Evolutionary conservation across 2,329 filamentous ascomycete species (phyloP).

Genomic region (Clonostachys solani): DNA sequence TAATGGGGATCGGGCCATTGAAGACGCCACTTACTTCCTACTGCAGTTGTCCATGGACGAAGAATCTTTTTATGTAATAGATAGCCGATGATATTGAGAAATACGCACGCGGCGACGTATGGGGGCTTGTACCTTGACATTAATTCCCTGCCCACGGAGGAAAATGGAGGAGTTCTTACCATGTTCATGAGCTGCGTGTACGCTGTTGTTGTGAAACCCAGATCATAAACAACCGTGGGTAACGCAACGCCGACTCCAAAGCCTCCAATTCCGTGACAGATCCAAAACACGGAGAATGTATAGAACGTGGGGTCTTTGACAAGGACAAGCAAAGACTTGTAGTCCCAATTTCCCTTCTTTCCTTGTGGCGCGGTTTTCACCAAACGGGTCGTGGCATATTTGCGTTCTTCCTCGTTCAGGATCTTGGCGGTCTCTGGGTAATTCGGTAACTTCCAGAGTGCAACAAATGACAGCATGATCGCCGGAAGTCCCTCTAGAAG

Average conservation of each 20-base stretch:
- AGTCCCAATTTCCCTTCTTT: conserved; percentile 11
- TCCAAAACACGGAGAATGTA: conserved; percentile 16
- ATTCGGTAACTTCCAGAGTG: conserved; percentile 29
- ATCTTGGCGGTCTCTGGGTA: conserved; percentile 15
- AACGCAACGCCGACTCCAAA: conserved; percentile 17
- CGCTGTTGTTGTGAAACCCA: conserved; percentile 16
- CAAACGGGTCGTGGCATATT: conserved; percentile 10
- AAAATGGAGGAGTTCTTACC: conserved; percentile 1
- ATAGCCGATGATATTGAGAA: conserved; percentile 13
- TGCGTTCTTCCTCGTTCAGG: conserved; percentile 10
- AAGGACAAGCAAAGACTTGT: conserved; percentile 1
- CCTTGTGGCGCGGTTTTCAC: conserved; percentile 13
- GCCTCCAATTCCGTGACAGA: conserved; percentile 18
- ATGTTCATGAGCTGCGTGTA: conserved; percentile 19
- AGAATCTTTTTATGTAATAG: conserved; percentile 11
- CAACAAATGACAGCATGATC: conserved; percentile 16
- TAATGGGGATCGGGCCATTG: neutral
- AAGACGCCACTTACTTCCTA: conserved; percentile 1
- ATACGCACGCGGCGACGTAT: conserved; percentile 14
- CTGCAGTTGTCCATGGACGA: conserved; percentile 14
- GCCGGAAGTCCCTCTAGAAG: conserved; percentile 17
- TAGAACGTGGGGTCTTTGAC: conserved; percentile 12
- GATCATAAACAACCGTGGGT: conserved; percentile 18
- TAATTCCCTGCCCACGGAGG: too few species aligned
- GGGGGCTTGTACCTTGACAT: conserved; percentile 6